These are phyloP conservation scores for Didymella exigua DNA, from an alignment of 2,329 filamentous ascomycete species.

Conservation along the genomic window DNA sequence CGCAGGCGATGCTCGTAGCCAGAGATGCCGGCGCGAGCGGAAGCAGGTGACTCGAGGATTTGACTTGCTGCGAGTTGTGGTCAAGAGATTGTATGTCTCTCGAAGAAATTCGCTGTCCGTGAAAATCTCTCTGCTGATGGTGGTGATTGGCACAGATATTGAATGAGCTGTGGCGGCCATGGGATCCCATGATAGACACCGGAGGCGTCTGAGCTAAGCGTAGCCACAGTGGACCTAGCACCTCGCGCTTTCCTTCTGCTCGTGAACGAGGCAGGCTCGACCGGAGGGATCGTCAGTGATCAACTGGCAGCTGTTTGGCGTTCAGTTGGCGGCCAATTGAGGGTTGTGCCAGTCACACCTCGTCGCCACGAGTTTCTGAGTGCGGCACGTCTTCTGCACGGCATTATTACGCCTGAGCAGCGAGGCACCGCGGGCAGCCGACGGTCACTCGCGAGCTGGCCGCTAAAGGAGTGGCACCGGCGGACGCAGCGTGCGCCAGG, in stretches of 20 bases:
- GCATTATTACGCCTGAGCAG: neutral
- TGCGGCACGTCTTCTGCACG: constrained; percentile 5
- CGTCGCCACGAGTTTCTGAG: constrained; percentile 5
- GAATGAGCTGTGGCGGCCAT: constrained; percentile 18
- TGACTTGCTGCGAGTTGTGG: constrained; percentile 22
- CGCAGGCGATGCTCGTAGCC: neutral
- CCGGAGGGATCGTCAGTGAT: constrained; percentile 17
- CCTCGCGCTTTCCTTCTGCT: constrained; percentile 16
- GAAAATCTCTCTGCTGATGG: constrained; percentile 12
- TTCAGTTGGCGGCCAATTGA: constrained; percentile 11
- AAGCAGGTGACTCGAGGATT: neutral
- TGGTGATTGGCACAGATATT: constrained; percentile 25
- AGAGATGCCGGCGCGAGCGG: neutral
- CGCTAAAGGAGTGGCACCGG: constrained; percentile 13
- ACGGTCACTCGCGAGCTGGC: constrained; percentile 1
- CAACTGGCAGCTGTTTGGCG: constrained; percentile 8
- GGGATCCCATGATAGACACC: constrained; percentile 17
- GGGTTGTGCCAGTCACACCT: constrained; percentile 6
- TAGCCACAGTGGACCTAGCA: constrained; percentile 19
- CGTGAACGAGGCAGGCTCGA: constrained; percentile 19
- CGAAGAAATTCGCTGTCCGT: constrained; percentile 7
- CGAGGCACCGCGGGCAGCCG: neutral
- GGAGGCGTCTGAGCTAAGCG: constrained; percentile 15
- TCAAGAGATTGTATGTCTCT: constrained; percentile 26
- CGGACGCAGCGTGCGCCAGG: constrained; percentile 14